These are phyloP conservation scores for Rhodotorula sp. DNA, from an alignment of 1,284 basidiomycete species.

Conservation along the genomic window DNA sequence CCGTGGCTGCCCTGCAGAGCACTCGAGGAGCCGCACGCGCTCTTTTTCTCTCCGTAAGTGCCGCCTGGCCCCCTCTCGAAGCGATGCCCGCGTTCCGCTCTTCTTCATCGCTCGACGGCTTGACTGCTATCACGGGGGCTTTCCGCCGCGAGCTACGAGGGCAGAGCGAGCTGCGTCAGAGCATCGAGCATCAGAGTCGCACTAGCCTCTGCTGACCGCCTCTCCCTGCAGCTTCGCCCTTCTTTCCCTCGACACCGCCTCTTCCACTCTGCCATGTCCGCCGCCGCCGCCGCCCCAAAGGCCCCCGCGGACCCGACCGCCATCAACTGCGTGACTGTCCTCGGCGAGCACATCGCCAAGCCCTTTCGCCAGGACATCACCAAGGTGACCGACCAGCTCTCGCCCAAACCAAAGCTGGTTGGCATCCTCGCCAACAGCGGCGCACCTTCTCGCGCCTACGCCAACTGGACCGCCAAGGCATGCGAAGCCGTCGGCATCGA, in stretches of 20 bases:
- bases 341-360: conserved; percentile 39
- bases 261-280: not conserved
- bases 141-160: no score
- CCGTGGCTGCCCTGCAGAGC: no score
- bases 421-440: conserved; percentile 88
- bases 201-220: not conserved
- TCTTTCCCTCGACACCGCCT: not conserved
- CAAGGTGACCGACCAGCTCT: conserved; percentile 20
- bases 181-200: not conserved
- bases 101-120: no score
- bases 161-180: no score
- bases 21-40: no score
- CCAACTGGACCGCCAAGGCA: conserved; percentile 89
- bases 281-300: not conserved
- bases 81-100: no score
- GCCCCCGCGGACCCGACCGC: conserved; percentile 4
- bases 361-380: conserved; percentile 37
- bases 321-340: conserved; percentile 16
- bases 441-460: conserved; percentile 84
- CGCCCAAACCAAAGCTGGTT: conserved; percentile 68
- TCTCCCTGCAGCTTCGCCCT: not conserved
- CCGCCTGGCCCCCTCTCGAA: no score
- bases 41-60: no score
- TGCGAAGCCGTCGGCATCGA: conserved; percentile 85
- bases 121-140: no score